phyloP scores from a whole-genome alignment of 2,329 filamentous ascomycete genomes.

The Metarhizium anisopliae region DNA sequence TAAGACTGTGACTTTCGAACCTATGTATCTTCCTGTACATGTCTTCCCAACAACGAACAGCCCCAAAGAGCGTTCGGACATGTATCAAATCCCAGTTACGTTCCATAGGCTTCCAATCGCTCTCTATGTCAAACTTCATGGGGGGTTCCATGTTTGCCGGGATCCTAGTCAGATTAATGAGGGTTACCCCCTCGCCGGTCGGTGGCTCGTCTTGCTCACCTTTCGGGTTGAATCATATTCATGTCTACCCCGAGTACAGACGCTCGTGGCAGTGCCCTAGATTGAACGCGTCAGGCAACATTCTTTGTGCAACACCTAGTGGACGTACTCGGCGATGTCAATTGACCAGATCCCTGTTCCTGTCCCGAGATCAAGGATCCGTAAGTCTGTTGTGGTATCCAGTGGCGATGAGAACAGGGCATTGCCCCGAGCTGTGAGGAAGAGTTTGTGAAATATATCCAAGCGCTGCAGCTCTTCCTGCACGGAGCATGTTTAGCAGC shows the following conservation, averaged over 20 bases:
- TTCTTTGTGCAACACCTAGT: not conserved
- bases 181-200: not conserved
- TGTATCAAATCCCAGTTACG: no score
- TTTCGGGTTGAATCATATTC: slow-evolving; percentile 16
- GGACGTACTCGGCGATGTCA: slow-evolving; percentile 6
- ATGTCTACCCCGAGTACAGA: slow-evolving; percentile 17
- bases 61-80: no score
- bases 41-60: slow-evolving; percentile 60
- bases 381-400: slow-evolving; percentile 8
- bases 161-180: slow-evolving; percentile 38
- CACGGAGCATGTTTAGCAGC: not conserved
- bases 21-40: slow-evolving; percentile 59
- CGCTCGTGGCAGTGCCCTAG: slow-evolving; percentile 4
- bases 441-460: slow-evolving; percentile 68
- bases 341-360: not conserved
- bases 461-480: slow-evolving; percentile 62
- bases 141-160: slow-evolving; percentile 39
- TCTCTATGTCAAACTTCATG: slow-evolving; percentile 58
- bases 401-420: slow-evolving; percentile 7
- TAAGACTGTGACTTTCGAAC: slow-evolving; percentile 29
- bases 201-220: slow-evolving; percentile 9
- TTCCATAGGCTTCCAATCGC: no score
- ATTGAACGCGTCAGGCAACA: not conserved
- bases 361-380: slow-evolving; percentile 55
- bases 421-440: slow-evolving; percentile 49